phyloP scores from a whole-genome alignment of 2,329 filamentous ascomycete species.

The Fusarium clavum region DNA sequence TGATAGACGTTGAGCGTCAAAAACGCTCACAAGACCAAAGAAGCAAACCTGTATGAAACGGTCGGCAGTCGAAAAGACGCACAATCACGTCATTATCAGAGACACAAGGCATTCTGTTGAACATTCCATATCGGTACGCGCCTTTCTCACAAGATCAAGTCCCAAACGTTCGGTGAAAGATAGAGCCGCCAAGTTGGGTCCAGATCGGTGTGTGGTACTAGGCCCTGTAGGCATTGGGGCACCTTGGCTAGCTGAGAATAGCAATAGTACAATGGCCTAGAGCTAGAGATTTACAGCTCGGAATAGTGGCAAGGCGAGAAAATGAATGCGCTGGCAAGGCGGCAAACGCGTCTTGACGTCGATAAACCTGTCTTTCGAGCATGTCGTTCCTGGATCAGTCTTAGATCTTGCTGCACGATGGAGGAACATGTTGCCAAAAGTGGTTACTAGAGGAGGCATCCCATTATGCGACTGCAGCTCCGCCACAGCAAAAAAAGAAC shows the following conservation, averaged over 20 bases:
- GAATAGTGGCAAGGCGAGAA: constrained; percentile 40
- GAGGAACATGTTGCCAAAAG: constrained; percentile 40
- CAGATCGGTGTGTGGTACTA: constrained; percentile 31
- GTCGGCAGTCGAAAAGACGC: constrained; percentile 23
- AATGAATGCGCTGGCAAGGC: constrained; percentile 43
- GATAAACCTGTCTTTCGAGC: not conserved
- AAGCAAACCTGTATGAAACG: constrained; percentile 29
- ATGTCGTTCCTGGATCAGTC: constrained; percentile 37
- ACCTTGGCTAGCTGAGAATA: constrained; percentile 41
- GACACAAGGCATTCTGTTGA: constrained; percentile 32
- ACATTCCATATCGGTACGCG: constrained; percentile 1
- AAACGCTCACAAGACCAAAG: constrained; percentile 33
- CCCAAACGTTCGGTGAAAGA: constrained; percentile 34
- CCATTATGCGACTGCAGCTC: constrained; percentile 46
- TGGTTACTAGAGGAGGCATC: constrained; percentile 46
- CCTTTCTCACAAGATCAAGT: constrained; percentile 33
- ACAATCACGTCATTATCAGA: constrained; percentile 37
- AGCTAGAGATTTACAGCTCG: constrained; percentile 25
- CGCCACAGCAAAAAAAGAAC: constrained; percentile 51
- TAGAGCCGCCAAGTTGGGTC: constrained; percentile 31
- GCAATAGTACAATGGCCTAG: not conserved
- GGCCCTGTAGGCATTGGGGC: constrained; percentile 18
- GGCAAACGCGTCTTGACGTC: constrained; percentile 43
- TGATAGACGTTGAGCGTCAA: constrained; percentile 25
- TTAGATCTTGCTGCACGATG: constrained; percentile 39